phyloP scores from a whole-genome alignment of 495 filamentous ascomycete species.

The Rostrohypoxylon terebratum region DNA sequence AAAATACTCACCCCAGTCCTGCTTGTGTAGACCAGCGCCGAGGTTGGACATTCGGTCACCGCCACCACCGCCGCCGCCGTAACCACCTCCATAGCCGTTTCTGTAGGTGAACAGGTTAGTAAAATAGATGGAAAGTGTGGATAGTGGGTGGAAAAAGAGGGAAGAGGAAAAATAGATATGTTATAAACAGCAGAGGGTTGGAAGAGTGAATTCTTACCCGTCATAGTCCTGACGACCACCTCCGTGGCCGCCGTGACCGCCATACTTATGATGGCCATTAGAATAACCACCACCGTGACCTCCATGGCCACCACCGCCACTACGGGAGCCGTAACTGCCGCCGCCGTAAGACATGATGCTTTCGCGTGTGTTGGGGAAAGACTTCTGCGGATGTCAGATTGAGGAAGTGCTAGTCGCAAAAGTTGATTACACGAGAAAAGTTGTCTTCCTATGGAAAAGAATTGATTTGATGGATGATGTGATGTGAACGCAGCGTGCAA shows the following conservation, averaged over 20 bases:
- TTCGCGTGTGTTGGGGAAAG: slow-evolving; percentile 11
- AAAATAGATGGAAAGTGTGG: not conserved
- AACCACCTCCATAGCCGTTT: slow-evolving; percentile 57
- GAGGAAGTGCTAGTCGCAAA: slow-evolving; percentile 42
- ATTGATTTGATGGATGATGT: slow-evolving; percentile 46
- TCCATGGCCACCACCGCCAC: slow-evolving; percentile 53
- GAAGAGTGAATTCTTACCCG: slow-evolving; percentile 42
- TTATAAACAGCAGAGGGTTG: not conserved
- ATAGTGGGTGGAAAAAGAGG: not conserved
- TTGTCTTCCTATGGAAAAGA: slow-evolving; percentile 20
- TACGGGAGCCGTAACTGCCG: slow-evolving; percentile 68
- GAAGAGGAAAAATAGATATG: not conserved
- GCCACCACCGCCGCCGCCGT: slow-evolving; percentile 69
- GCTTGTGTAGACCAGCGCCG: slow-evolving; percentile 84
- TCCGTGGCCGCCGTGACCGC: slow-evolving; percentile 22
- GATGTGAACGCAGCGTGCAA: slow-evolving; percentile 29
- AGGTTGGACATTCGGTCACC: slow-evolving; percentile 96
- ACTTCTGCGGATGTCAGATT: not conserved
- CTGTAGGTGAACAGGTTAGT: slow-evolving; percentile 42
- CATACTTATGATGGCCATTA: slow-evolving; percentile 60
- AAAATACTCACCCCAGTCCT: slow-evolving; percentile 79
- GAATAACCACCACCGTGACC: slow-evolving; percentile 58
- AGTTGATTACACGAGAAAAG: slow-evolving; percentile 30
- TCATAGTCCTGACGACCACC: slow-evolving; percentile 53
- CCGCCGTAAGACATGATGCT: slow-evolving; percentile 78